Conservation (phyloP, 1,284 basidiomycete species). For the Ceratobasidium sp. region DNA sequence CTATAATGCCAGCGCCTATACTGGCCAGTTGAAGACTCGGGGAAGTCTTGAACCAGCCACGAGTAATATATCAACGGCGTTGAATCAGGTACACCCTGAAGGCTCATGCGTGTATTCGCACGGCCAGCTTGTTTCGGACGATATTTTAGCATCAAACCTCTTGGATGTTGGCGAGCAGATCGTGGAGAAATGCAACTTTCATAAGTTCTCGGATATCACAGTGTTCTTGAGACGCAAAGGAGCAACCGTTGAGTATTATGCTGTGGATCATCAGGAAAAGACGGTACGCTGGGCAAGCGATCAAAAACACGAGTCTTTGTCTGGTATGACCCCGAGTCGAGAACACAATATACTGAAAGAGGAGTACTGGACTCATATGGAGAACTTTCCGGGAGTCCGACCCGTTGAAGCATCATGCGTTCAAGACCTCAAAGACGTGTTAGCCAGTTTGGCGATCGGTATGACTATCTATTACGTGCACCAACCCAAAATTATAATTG, state of each 20-base stretch:
- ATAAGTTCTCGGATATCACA: background rate
- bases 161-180: background rate
- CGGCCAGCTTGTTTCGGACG: constrained; percentile 5
- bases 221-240: background rate
- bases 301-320: background rate
- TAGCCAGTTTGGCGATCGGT: constrained; percentile 4
- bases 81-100: constrained; percentile 6
- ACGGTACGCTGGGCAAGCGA: constrained; percentile 10
- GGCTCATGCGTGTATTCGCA: background rate
- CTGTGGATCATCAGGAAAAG: background rate
- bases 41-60: background rate
- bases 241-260: constrained; percentile 10
- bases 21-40: background rate
- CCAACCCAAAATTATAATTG: too few species aligned
- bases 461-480: background rate
- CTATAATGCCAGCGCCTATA: background rate
- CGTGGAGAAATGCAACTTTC: background rate
- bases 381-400: background rate
- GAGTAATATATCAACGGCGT: background rate
- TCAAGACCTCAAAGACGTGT: background rate
- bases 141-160: background rate
- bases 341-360: background rate
- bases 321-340: background rate
- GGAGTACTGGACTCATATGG: constrained; percentile 23
- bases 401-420: background rate